Conservation (phyloP, 2,329 filamentous ascomycete species). For the Byssochlamys sp. region DNA sequence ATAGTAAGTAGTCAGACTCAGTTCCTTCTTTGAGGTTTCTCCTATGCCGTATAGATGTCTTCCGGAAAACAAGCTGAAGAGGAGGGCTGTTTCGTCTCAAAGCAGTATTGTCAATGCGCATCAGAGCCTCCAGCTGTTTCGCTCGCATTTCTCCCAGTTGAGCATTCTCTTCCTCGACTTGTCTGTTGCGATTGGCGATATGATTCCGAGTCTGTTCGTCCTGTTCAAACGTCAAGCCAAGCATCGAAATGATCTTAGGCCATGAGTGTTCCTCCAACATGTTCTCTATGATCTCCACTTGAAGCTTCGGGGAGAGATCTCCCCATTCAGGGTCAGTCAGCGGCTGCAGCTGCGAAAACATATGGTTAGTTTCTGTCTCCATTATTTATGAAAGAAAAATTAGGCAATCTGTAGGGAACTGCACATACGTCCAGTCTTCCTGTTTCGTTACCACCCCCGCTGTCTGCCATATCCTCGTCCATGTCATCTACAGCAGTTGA, state of each 20-base stretch:
- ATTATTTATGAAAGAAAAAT: not conserved
- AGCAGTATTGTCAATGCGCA: constrained; percentile 24
- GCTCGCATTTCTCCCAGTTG: constrained; percentile 23
- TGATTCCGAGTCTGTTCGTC: constrained; percentile 9
- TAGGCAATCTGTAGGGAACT: not conserved
- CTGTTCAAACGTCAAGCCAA: constrained; percentile 18
- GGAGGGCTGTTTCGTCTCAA: constrained; percentile 14
- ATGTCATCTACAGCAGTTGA: not conserved
- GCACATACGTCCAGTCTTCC: not conserved
- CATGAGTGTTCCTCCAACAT: constrained; percentile 16
- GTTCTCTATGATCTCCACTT: constrained; percentile 28
- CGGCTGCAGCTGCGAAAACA: not conserved
- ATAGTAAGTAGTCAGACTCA: constrained; percentile 19
- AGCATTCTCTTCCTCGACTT: constrained; percentile 20
- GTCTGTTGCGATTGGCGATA: constrained; percentile 14
- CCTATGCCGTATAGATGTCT: constrained; percentile 12
- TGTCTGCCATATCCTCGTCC: not conserved
- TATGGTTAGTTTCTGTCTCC: not conserved
- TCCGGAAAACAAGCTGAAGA: constrained; percentile 20
- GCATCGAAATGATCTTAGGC: constrained; percentile 11
- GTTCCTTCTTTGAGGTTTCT: constrained; percentile 5
- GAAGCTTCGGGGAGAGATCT: constrained; percentile 22
- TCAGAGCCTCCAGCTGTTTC: constrained; percentile 23
- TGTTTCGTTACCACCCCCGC: not conserved
- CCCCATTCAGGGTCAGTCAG: constrained; percentile 19